Evolutionary conservation across 306 rosid species (phyloP), one percentile per base, ranked within the genome.

Genomic region (Myrica gale): DNA sequence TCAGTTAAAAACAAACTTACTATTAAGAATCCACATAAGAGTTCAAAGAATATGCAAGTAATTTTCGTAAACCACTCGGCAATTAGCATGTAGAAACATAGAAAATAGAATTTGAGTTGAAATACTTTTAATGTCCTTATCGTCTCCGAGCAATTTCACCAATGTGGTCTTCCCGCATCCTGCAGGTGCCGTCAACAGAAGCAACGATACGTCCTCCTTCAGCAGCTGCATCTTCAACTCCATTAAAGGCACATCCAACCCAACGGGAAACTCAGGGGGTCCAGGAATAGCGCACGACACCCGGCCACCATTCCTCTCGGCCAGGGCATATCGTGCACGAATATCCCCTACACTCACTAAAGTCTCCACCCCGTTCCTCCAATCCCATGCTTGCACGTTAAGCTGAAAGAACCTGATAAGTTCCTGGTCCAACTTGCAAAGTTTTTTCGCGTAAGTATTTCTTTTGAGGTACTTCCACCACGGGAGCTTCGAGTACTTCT

Each of bases 151-250:
- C 82, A 61, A 55, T 1, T 50, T 61, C 13, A 83, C 93, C 76
- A 89, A 45, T 4, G 93, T 87, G 26, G 88, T 82, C 78, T 89
- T 89, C 37, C 91, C 91, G 1, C 73, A 79, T 42, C 93, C 93
- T 0, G 82, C 83, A 6, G 82, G 69, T 39, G 83, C 93, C 23
- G 88, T 89, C 65, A 89, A 44, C 52, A 73, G 60, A 1, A 81
- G 4, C 17, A 68, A 44, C 8, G 83, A 77, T 13, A 16, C 16
- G 0, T 71, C 84, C 0, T 76, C 79, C 53, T 37, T 76, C 16
- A 89, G 79, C 21, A 85, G 60, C 60, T 78, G 79, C 56, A 4
- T 23, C 84, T 83, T 87, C 85, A 86, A 26, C 23, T 82, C 80
- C 1, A 3, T 17, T 62, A 86, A 60, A 6, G 69, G 77, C 9